phyloP scores from a whole-genome alignment of 1,284 basidiomycete species.

The Pascua sp. region DNA sequence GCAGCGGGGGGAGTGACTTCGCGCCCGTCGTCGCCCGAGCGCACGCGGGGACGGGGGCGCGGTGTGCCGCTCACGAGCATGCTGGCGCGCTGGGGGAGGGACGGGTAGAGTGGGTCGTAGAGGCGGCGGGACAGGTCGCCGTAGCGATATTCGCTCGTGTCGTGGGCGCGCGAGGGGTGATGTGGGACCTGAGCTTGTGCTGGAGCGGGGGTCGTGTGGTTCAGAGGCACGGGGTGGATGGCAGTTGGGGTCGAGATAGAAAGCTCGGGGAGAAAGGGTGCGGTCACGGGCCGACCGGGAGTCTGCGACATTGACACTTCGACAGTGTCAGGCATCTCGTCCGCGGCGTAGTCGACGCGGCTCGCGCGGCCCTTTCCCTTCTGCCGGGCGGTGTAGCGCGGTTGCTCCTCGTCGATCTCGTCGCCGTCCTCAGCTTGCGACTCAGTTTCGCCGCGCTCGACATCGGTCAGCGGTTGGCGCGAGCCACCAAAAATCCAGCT shows the following conservation, averaged over 20 bases:
- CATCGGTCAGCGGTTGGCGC: too few relatives aligned
- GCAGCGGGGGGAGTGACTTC: background rate
- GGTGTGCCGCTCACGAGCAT: slow-evolving; percentile 5
- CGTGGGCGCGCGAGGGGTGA: too few relatives aligned
- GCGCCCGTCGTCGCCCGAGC: background rate
- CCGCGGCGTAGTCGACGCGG: background rate
- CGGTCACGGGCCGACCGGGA: slow-evolving; percentile 4
- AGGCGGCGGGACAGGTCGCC: background rate
- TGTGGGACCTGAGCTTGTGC: background rate
- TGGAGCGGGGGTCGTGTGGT: background rate
- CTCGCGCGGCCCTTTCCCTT: background rate
- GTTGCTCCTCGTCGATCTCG: background rate
- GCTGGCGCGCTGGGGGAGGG: slow-evolving; percentile 6
- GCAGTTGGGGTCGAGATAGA: background rate
- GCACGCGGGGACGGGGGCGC: slow-evolving; percentile 1
- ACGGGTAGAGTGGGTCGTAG: slow-evolving; percentile 8
- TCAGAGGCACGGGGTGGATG: background rate
- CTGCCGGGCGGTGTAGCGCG: background rate
- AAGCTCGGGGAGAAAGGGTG: background rate
- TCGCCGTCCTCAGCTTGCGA: too few relatives aligned
- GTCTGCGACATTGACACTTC: slow-evolving; percentile 13
- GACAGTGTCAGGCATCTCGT: slow-evolving; percentile 8
- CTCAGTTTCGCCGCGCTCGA: too few relatives aligned
- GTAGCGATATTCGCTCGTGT: slow-evolving; percentile 5
- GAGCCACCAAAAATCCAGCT: too few relatives aligned